These are phyloP conservation scores for Mycena pura DNA, from an alignment of 768 basidiomycete genomes.

Conservation along the genomic window DNA sequence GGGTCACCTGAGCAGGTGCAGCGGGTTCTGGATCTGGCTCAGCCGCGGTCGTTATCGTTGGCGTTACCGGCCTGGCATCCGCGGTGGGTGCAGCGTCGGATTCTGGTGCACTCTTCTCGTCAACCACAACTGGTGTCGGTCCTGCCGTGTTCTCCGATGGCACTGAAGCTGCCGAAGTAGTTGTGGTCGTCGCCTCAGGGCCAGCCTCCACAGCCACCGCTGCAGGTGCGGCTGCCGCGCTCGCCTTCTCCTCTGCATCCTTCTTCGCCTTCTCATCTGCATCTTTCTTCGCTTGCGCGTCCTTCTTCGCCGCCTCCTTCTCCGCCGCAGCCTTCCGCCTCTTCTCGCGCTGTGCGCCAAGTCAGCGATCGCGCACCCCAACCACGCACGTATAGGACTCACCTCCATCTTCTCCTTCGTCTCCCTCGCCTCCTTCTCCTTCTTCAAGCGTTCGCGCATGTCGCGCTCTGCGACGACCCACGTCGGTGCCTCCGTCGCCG, in stretches of 20 bases:
- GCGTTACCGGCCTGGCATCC: no score
- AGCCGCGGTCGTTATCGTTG: background rate
- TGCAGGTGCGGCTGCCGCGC: slow-evolving; percentile 29
- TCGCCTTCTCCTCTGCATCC: slow-evolving; percentile 58
- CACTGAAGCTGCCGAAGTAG: background rate
- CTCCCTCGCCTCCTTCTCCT: slow-evolving; percentile 77
- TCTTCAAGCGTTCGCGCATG: slow-evolving; percentile 73
- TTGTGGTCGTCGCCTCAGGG: background rate
- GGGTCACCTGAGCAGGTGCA: background rate
- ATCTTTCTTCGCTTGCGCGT: slow-evolving; percentile 69
- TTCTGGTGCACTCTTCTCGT: no score
- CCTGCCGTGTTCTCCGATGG: background rate
- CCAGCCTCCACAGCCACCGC: background rate
- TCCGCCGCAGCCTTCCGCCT: slow-evolving; percentile 60
- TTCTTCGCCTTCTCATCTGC: slow-evolving; percentile 61
- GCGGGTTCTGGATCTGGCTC: background rate
- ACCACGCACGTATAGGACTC: slow-evolving; percentile 32
- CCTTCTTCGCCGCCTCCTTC: slow-evolving; percentile 66
- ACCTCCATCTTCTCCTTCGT: slow-evolving; percentile 72
- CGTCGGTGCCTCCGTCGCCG: slow-evolving; percentile 65
- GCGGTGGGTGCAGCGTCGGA: no score
- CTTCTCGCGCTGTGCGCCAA: slow-evolving; percentile 48
- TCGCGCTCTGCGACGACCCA: slow-evolving; percentile 83
- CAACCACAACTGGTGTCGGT: background rate
- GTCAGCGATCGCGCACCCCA: background rate